Percentiles rank a stretch among this genome's conserved stretches.
phyloP scores from a whole-genome alignment of 306 rosid species.

The Rosa rugosa region DNA sequence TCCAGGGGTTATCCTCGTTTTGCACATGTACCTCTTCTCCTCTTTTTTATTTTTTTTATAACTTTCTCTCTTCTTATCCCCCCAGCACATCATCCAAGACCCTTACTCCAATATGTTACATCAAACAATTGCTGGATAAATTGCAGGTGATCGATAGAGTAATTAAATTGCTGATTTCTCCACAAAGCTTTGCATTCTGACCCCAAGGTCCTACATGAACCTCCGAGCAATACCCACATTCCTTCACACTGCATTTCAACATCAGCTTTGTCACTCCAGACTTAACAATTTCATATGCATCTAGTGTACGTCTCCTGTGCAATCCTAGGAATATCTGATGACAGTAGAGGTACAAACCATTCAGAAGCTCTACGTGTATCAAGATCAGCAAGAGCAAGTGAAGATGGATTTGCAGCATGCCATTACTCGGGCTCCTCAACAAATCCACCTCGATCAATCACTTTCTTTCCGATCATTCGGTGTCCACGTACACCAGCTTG shows the following conservation, averaged over 20 bases:
- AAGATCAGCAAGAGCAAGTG: slow-evolving; percentile 40
- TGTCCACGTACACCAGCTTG: slow-evolving; percentile 81
- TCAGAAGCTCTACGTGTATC: slow-evolving; percentile 67
- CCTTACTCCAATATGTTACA: no score
- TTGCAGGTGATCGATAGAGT: no score
- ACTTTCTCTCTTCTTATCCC: no score
- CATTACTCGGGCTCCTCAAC: slow-evolving; percentile 69
- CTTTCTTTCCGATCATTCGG: slow-evolving; percentile 69
- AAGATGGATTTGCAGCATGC: slow-evolving; percentile 42
- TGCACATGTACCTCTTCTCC: no score
- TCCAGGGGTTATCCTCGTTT: no score
- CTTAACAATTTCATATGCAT: slow-evolving; percentile 63
- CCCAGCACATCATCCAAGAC: no score
- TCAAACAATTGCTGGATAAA: no score
- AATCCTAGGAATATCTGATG: slow-evolving; percentile 54
- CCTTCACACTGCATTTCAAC: slow-evolving; percentile 85
- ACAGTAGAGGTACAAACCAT: slow-evolving; percentile 57
- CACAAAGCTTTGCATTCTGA: slow-evolving; percentile 91
- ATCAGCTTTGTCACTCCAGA: slow-evolving; percentile 69
- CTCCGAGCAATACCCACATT: slow-evolving; percentile 94
- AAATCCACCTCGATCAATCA: slow-evolving; percentile 77
- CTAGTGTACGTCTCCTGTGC: slow-evolving; percentile 69
- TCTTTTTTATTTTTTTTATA: no score
- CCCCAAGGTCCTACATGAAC: slow-evolving; percentile 99
- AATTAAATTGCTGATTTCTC: no score